Conservation (phyloP, 768 basidiomycete species). For the Podaxis pistillaris region DNA sequence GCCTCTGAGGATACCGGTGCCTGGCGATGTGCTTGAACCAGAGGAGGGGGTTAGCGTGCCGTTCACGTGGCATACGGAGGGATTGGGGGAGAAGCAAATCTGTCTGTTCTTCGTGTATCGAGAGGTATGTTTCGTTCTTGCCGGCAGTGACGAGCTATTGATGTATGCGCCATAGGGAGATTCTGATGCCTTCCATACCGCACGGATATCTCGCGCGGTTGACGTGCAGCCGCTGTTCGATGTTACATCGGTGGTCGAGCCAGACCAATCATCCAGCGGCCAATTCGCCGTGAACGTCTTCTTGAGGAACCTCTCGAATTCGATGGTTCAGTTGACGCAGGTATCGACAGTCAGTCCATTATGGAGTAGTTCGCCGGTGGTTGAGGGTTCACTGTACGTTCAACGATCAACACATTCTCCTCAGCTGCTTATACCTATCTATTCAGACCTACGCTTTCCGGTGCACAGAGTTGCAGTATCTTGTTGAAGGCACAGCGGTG, state of each 20-base stretch:
- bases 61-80: constrained; percentile 12
- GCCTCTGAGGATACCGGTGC: constrained; percentile 13
- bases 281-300: constrained; percentile 55
- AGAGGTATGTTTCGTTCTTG: constrained; percentile 38
- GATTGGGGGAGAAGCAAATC: constrained; percentile 13
- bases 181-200: constrained; percentile 52
- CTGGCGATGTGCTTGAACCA: constrained; percentile 8
- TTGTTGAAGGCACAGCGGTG: constrained; percentile 15
- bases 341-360: constrained; percentile 64
- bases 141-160: constrained; percentile 9
- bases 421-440: constrained; percentile 3
- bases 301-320: constrained; percentile 48
- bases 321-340: constrained; percentile 50
- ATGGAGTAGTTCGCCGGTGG: constrained; percentile 56
- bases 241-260: constrained; percentile 47
- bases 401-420: constrained; percentile 9
- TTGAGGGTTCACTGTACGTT: constrained; percentile 43
- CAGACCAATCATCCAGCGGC: constrained; percentile 46
- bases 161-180: constrained; percentile 41
- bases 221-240: constrained; percentile 62
- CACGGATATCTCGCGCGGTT: constrained; percentile 51
- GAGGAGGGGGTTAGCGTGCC: constrained; percentile 12
- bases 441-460: constrained; percentile 13
- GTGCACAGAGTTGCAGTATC: constrained; percentile 14
- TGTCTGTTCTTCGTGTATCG: constrained; percentile 42